Conservation (phyloP, 306 rosid genomes). For the Vachellia collinsii region DNA sequence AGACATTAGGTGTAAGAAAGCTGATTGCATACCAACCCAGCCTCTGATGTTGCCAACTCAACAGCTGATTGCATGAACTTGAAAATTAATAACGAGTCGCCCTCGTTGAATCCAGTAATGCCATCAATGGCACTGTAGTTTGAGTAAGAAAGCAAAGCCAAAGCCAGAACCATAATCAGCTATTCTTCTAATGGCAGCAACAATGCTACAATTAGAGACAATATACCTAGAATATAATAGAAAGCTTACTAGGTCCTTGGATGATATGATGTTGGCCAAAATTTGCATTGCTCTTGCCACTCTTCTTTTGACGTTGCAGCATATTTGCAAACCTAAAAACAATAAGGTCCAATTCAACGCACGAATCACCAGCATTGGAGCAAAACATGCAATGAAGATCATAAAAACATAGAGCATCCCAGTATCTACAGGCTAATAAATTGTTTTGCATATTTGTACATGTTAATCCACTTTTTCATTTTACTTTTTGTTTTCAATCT, state of each 20-base stretch:
- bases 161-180: slow-evolving; percentile 30
- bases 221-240: slow-evolving; percentile 18
- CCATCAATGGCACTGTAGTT: slow-evolving; percentile 79
- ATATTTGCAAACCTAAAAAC: slow-evolving; percentile 72
- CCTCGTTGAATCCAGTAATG: slow-evolving; percentile 76
- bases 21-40: slow-evolving; percentile 54
- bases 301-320: slow-evolving; percentile 87
- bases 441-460: neutral
- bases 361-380: neutral
- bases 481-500: neutral
- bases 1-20: slow-evolving; percentile 4
- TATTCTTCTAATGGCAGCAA: slow-evolving; percentile 24
- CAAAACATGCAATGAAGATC: neutral
- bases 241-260: slow-evolving; percentile 81
- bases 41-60: slow-evolving; percentile 62
- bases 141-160: slow-evolving; percentile 38
- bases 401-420: neutral
- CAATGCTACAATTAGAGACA: neutral
- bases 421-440: neutral
- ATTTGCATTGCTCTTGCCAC: slow-evolving; percentile 97
- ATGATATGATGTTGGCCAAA: slow-evolving; percentile 98
- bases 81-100: slow-evolving; percentile 58
- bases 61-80: slow-evolving; percentile 71
- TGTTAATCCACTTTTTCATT: neutral
- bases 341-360: slow-evolving; percentile 27